Base-by-base conservation (phyloP, 768 basidiomycete species). In the Leccinum arenicola region DNA sequence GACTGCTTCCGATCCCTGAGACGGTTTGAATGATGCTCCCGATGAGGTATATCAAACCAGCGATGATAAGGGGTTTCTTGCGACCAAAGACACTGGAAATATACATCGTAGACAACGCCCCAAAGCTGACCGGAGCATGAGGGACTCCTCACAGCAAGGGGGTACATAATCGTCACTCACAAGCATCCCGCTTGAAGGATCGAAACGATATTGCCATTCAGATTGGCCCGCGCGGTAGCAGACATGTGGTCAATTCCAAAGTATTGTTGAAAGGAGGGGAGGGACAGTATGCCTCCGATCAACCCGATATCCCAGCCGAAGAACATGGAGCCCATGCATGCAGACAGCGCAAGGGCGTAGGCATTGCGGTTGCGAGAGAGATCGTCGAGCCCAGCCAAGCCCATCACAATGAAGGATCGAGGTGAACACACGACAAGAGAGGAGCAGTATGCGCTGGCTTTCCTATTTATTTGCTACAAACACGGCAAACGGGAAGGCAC, bases 181-280 rank as follows among this genome's bases (percentile, higher is more conserved):
- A 81, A 78, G 57, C 76, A 79, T 4, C 81, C 80, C 6, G 73
- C 79, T 57, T 82, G 82, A 25, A 83, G 64, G 29, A 81, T 72
- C 0, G 82, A 73, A n/a, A 83, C 82, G 27, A 84, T 80, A 60
- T 82, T 80, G 4, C 82, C 83, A 36, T 72, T 74, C 21, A 84
- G 59, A 53, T 77, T 67, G 21, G 81, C 80, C 27, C 68, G 69
- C 7, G 76, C 73, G 19, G 64, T 59, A 2, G 76, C 60, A 23
- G 68, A 73, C 69, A 74, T 63, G 54, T 73, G 66, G 66, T 81
- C 65, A 48, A 82, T 52, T 12, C 80, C 80, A 66, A 83, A 83
- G 64, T 80, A 82, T 17, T 65, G 50, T 60, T 80, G 73, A 68
- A 83, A 83, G 4, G 82, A 80, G 4, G 64, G 40, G 9, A 83